These are phyloP conservation scores for Globisporangium paroecandrum DNA, from an alignment of 352 stramenopile genomes.

Conservation along the genomic window DNA sequence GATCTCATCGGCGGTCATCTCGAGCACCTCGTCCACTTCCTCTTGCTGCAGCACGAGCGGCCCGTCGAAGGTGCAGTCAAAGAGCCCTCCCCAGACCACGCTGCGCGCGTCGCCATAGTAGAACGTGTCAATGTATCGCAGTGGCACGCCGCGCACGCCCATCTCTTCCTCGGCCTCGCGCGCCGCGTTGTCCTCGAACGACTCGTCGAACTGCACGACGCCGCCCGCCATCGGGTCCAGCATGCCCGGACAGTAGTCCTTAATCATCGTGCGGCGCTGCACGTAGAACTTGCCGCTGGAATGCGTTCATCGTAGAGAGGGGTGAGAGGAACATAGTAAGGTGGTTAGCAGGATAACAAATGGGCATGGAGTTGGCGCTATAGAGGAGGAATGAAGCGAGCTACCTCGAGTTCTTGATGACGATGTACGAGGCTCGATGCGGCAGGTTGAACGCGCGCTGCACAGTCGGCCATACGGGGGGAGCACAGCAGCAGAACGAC, in stretches of 20 bases:
- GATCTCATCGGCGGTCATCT: conserved; percentile 74
- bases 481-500: not conserved
- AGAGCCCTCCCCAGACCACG: conserved; percentile 74
- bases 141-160: conserved; percentile 58
- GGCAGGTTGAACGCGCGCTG: conserved; percentile 76
- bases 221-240: conserved; percentile 82
- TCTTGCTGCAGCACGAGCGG: conserved; percentile 61
- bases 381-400: too few relatives aligned
- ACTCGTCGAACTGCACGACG: conserved; percentile 75
- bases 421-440: conserved; percentile 84
- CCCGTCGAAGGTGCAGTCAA: conserved; percentile 73
- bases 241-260: conserved; percentile 86
- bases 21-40: conserved; percentile 76
- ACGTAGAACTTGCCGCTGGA: conserved; percentile 76
- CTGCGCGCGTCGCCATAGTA: conserved; percentile 63
- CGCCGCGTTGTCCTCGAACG: conserved; percentile 58
- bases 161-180: conserved; percentile 84
- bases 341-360: too few relatives aligned
- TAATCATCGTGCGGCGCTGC: conserved; percentile 82
- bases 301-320: not conserved
- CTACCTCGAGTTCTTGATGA: conserved; percentile 72
- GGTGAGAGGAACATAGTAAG: not conserved
- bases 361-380: too few relatives aligned
- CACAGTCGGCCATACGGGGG: not conserved
- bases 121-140: conserved; percentile 57